A percentile compares a stretch with the other conserved stretches of the same genome.
Conservation (phyloP, 2,329 filamentous ascomycete species). For the Nectriaceae sp. region DNA sequence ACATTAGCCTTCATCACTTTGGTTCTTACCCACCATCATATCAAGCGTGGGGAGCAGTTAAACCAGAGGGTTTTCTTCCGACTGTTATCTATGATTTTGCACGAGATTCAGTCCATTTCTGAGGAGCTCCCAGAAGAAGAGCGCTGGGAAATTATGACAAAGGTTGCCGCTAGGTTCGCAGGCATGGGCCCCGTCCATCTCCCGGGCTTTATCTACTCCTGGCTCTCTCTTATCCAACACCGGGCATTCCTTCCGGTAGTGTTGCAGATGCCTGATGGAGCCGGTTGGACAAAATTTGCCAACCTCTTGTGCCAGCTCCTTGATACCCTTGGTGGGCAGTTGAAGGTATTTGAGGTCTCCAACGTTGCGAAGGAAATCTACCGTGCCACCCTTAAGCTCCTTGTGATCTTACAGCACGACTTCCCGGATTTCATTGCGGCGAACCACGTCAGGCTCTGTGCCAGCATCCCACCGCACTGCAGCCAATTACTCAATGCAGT, state of each 20-base stretch:
- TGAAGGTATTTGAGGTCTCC: constrained; percentile 72
- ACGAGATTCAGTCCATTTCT: constrained; percentile 65
- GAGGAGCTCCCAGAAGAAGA: constrained; percentile 62
- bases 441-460: constrained; percentile 80
- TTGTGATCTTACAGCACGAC: constrained; percentile 88
- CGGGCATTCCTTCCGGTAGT: constrained; percentile 81
- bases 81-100: constrained; percentile 80
- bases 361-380: constrained; percentile 80
- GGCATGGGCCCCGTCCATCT: constrained; percentile 76
- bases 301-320: constrained; percentile 74
- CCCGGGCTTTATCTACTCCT: constrained; percentile 82
- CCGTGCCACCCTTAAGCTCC: constrained; percentile 77
- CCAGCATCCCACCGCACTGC: constrained; percentile 79
- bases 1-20: constrained; percentile 77
- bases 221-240: constrained; percentile 82
- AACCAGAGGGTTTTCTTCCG: constrained; percentile 91
- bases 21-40: constrained; percentile 82
- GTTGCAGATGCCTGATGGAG: constrained; percentile 65
- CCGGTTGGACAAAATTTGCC: constrained; percentile 76
- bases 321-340: constrained; percentile 73
- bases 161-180: constrained; percentile 70
- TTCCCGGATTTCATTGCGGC: constrained; percentile 91
- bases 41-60: constrained; percentile 77
- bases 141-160: constrained; percentile 68
- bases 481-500: constrained; percentile 88